phyloP scores from a whole-genome alignment of 1,284 basidiomycete genomes.

The Sanghuangporus baumii region DNA sequence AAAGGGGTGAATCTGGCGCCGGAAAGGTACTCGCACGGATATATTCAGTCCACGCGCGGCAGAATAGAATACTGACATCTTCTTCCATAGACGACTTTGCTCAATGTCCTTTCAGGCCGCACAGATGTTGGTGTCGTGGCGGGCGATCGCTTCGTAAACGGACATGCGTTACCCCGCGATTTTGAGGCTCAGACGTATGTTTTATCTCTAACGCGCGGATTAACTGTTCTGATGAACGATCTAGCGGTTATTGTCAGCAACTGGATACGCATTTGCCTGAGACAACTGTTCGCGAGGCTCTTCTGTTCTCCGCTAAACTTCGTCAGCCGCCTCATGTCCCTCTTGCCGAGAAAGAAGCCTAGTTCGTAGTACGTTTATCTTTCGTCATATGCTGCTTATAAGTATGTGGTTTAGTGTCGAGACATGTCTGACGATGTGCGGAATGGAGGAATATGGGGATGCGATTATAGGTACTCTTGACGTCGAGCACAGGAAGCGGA shows the following conservation, averaged over 20 bases:
- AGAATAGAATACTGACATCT: slow-evolving; percentile 21
- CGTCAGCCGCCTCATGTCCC: slow-evolving; percentile 71
- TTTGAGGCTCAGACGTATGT: slow-evolving; percentile 67
- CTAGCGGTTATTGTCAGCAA: slow-evolving; percentile 73
- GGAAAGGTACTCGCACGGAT: slow-evolving; percentile 53
- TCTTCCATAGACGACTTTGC: slow-evolving; percentile 59
- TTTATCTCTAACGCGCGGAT: background rate
- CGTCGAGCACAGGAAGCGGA: slow-evolving; percentile 74
- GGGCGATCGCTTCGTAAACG: slow-evolving; percentile 78
- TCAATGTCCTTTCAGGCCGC: slow-evolving; percentile 82
- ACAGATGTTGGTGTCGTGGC: slow-evolving; percentile 73
- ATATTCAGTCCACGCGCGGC: background rate
- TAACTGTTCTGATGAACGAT: slow-evolving; percentile 14
- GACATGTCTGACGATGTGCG: slow-evolving; percentile 74
- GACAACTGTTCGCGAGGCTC: slow-evolving; percentile 76
- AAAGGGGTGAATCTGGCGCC: slow-evolving; percentile 66
- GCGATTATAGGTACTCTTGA: slow-evolving; percentile 74
- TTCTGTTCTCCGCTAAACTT: slow-evolving; percentile 77
- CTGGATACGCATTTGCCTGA: slow-evolving; percentile 73
- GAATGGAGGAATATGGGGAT: slow-evolving; percentile 64
- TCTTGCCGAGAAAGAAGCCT: slow-evolving; percentile 70
- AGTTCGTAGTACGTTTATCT: slow-evolving; percentile 36
- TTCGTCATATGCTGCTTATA: background rate
- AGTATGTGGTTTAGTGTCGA: slow-evolving; percentile 50
- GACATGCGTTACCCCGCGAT: slow-evolving; percentile 60